Base-by-base conservation (phyloP, 805 yeast genomes). In the Ogataea neopini region DNA sequence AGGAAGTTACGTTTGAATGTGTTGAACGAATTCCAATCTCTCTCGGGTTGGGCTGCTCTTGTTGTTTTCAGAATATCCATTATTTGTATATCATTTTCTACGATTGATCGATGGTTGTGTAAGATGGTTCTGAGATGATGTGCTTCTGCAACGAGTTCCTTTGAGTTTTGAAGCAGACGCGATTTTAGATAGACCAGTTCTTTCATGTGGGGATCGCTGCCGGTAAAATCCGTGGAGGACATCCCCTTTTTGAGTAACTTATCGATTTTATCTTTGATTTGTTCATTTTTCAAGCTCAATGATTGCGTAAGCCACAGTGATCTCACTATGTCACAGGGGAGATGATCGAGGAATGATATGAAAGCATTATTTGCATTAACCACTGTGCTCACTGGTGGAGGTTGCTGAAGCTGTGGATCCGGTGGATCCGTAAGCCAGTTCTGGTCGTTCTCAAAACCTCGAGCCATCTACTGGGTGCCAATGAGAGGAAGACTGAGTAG, bases 301-400 rank as follows among this genome's bases (percentile, higher is more conserved):
- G 62, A 59, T 47, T 69, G 73, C 4, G 66, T 60, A 8, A 69
- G 30, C 73, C 73, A 69, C 39, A 69, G 45, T 3, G 68, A 65
- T 35, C 71, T 49, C 17, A 66, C 68, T 7, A 69, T 51, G 44
- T 69, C 73, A 49, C 73, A 69, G 1, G 73, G 73, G 13, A 69
- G 44, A 47, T 69, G 73, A 47, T 69, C 73, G 44, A 69, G 52
- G 9, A 67, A 64, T 6, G 70, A 67, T 10, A 68, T 65, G 45
- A 68, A 66, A 15, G 68, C 68, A 48, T 66, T 66, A 33, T 61
- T 60, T 1, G 66, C 66, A 26, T 60, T 59, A n/a, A 59, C 52
- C 15, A 66, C 57, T 0, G 66, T 59, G 39, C 60, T 59, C 30
- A 60, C 66, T 2, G 37, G 22, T 5, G 37, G 23, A n/a, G 6